A percentile compares a stretch with the other conserved stretches of the same genome.
Conservation (phyloP, 1,139 yeast genomes). For the Candida tunisiensis region DNA sequence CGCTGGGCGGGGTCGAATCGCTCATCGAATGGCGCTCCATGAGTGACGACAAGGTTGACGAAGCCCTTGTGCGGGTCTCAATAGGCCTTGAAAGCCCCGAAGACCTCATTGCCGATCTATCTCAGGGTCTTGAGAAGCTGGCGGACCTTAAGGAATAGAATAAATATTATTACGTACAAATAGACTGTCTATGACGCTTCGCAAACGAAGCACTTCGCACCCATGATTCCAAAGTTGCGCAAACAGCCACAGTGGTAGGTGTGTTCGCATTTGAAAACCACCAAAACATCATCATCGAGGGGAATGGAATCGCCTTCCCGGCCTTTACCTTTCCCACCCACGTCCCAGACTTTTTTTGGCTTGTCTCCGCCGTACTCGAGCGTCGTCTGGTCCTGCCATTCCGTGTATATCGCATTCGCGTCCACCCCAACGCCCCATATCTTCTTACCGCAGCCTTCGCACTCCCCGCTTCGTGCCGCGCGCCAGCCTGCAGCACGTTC, state of each 20-base stretch:
- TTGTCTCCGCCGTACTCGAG: too few relatives aligned
- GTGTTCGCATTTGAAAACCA: neutral
- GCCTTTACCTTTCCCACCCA: too few relatives aligned
- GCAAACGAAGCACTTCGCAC: neutral
- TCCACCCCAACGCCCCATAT: conserved; percentile 46
- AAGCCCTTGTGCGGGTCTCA: conserved; percentile 50
- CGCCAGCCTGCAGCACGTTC: conserved; percentile 44
- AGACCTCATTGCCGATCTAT: conserved; percentile 55
- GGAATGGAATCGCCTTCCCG: neutral
- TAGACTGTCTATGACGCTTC: neutral
- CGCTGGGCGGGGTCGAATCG: conserved; percentile 88
- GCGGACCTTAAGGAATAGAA: neutral
- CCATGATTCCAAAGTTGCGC: too few relatives aligned
- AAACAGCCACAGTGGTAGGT: neutral
- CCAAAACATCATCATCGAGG: neutral
- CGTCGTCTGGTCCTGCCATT: conserved; percentile 20
- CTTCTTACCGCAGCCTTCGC: conserved; percentile 55
- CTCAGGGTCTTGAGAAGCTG: conserved; percentile 20
- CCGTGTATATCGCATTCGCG: conserved; percentile 17
- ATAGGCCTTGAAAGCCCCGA: conserved; percentile 63
- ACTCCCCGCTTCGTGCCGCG: conserved; percentile 29
- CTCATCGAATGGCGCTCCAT: conserved; percentile 82
- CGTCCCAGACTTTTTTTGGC: too few relatives aligned
- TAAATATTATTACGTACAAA: too few relatives aligned
- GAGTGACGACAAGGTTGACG: conserved; percentile 41